A percentile compares a stretch with the other conserved stretches of the same genome.
phyloP scores from a whole-genome alignment of 2,329 filamentous ascomycete genomes.

The Epichloe sibirici region DNA sequence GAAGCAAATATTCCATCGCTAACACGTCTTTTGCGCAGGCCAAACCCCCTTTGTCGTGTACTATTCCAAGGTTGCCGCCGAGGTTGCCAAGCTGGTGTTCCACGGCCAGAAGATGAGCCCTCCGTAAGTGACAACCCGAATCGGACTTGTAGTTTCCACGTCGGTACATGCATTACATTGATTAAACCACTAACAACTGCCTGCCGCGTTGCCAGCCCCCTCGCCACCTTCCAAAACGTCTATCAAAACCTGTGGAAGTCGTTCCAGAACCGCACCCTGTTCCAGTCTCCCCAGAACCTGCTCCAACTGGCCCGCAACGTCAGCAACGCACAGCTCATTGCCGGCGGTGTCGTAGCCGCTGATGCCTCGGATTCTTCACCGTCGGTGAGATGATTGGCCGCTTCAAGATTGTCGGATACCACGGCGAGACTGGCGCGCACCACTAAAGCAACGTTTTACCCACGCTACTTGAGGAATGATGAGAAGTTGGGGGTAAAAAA shows the following conservation, averaged over 20 bases:
- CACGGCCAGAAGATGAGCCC: constrained; percentile 82
- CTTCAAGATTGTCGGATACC: constrained; percentile 91
- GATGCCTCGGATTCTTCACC: constrained; percentile 92
- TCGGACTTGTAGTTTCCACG: no score
- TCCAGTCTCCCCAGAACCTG: constrained; percentile 44
- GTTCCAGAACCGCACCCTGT: constrained; percentile 50
- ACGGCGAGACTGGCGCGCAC: constrained; percentile 52
- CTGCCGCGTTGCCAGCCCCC: constrained; percentile 38
- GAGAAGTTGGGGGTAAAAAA: no score
- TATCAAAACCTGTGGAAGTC: constrained; percentile 63
- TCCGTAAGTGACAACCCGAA: constrained; percentile 60
- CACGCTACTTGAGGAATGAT: neutral
- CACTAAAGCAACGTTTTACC: constrained; percentile 31
- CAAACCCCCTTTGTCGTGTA: constrained; percentile 79
- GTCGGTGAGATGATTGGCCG: constrained; percentile 94
- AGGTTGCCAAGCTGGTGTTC: constrained; percentile 81
- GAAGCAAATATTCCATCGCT: neutral
- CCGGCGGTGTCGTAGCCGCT: constrained; percentile 66
- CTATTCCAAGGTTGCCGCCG: constrained; percentile 80
- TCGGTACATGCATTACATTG: neutral
- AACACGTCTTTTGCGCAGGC: constrained; percentile 36
- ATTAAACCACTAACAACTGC: constrained; percentile 1
- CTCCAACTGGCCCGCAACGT: constrained; percentile 53
- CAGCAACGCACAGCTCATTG: constrained; percentile 55
- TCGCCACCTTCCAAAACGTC: constrained; percentile 76